Evolutionary conservation across 768 basidiomycete genomes (phyloP).

Genomic region (Sporobolomyces roseus): DNA sequence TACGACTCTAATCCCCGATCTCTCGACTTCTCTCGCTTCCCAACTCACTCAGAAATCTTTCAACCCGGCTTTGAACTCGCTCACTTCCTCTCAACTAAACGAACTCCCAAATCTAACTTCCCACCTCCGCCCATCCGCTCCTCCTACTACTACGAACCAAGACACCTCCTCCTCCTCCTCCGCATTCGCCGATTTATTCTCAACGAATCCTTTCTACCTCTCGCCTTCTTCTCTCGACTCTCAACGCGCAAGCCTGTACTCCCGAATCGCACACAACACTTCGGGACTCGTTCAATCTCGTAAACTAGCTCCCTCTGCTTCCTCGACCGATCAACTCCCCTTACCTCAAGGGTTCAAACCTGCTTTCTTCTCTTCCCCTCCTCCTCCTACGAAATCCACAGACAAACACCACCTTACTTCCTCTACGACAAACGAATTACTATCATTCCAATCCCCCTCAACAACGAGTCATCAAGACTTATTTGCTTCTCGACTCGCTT

Average conservation of each 20-base stretch:
- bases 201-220: conserved; percentile 43
- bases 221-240: conserved; percentile 32
- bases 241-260: conserved; percentile 44
- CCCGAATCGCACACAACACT: conserved; percentile 44
- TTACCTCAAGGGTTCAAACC: conserved; percentile 34
- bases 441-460: conserved; percentile 56
- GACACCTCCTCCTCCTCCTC: conserved; percentile 5
- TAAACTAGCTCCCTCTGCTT: conserved; percentile 2
- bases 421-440: conserved; percentile 39
- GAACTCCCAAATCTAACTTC: conserved; percentile 40
- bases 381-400: conserved; percentile 41
- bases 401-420: not conserved
- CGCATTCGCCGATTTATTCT: conserved; percentile 41
- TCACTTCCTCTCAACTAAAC: conserved; percentile 18
- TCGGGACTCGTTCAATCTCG: conserved; percentile 33
- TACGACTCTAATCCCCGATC: conserved; percentile 38
- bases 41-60: conserved; percentile 24
- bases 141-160: conserved; percentile 18
- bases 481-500: conserved; percentile 53
- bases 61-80: conserved; percentile 40
- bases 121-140: conserved; percentile 26
- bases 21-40: conserved; percentile 28
- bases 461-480: conserved; percentile 45
- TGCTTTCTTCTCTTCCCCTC: conserved; percentile 41
- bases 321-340: conserved; percentile 10